A percentile compares a stretch with the other conserved stretches of the same genome.
Conservation (phyloP, 2,329 filamentous ascomycete genomes). For the Neurospora crassa region DNA sequence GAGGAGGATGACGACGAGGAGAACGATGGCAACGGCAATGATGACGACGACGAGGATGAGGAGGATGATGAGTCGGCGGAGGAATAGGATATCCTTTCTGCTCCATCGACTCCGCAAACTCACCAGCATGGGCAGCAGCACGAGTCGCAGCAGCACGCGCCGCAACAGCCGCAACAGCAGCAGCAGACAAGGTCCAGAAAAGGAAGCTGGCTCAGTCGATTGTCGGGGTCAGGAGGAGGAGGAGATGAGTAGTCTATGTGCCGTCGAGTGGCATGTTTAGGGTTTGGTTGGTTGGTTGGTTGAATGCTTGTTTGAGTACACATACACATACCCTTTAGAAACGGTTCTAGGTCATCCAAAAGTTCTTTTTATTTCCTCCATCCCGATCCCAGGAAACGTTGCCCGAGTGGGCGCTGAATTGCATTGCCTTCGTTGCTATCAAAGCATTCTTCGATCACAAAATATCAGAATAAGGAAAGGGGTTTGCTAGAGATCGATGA, state of each 20-base stretch:
- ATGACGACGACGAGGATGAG: constrained; percentile 4
- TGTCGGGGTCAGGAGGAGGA: neutral
- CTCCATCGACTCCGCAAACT: neutral
- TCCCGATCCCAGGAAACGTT: neutral
- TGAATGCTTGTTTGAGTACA: neutral
- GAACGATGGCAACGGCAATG: constrained; percentile 2
- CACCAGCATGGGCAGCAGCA: neutral
- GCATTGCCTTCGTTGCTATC: neutral
- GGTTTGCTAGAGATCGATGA: no score
- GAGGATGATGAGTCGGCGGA: neutral
- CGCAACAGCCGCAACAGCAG: neutral
- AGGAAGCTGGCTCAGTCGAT: neutral
- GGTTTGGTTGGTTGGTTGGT: neutral
- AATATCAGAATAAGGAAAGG: no score
- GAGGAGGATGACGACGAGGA: constrained; percentile 32
- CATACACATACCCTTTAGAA: neutral
- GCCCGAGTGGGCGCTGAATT: neutral
- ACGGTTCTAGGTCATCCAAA: neutral
- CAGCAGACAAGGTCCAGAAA: neutral
- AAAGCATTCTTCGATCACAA: no score
- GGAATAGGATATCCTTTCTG: constrained; percentile 1
- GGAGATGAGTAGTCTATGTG: neutral
- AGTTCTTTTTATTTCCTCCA: neutral
- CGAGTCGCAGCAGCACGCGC: neutral
- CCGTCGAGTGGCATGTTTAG: neutral